Conservation (phyloP, 768 basidiomycete species). For the Multifurca ochricompacta region DNA sequence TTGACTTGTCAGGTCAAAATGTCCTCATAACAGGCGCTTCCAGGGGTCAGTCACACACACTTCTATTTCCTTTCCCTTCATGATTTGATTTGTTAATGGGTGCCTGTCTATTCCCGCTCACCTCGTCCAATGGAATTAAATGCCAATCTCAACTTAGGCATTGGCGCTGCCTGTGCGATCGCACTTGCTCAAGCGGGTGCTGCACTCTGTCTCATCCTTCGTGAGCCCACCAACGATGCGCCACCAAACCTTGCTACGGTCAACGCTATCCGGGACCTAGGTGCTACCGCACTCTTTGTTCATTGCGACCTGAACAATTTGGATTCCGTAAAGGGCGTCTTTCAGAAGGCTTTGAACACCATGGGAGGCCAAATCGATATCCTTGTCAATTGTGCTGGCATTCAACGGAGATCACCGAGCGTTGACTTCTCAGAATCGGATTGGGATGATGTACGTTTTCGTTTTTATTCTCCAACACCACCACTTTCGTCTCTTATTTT, state of each 20-base stretch:
- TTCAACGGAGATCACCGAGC: slow-evolving; percentile 51
- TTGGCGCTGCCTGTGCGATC: slow-evolving; percentile 46
- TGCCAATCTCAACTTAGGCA: slow-evolving; percentile 31
- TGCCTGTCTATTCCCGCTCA: slow-evolving; percentile 7
- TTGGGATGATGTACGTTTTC: slow-evolving; percentile 58
- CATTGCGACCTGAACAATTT: slow-evolving; percentile 51
- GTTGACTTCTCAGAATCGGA: slow-evolving; percentile 57
- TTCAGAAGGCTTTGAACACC: slow-evolving; percentile 39
- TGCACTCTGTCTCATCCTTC: slow-evolving; percentile 39
- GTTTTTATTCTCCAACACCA: too few species aligned
- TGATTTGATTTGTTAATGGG: not conserved
- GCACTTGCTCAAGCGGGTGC: slow-evolving; percentile 52
- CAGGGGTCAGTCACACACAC: slow-evolving; percentile 45
- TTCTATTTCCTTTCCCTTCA: not conserved
- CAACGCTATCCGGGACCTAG: slow-evolving; percentile 31
- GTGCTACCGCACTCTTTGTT: slow-evolving; percentile 35
- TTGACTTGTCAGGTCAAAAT: slow-evolving; percentile 57
- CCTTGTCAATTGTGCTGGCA: slow-evolving; percentile 64
- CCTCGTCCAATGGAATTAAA: not conserved
- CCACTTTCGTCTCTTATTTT: slow-evolving; percentile 4
- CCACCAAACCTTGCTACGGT: slow-evolving; percentile 31
- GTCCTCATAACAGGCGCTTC: slow-evolving; percentile 78
- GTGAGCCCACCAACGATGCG: slow-evolving; percentile 33
- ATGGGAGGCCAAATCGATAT: slow-evolving; percentile 51
- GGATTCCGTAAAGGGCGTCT: slow-evolving; percentile 40